A percentile compares a stretch with the other conserved stretches of the same genome.
phyloP scores from a whole-genome alignment of 1,284 basidiomycete species.

The Trichosporon sp. region DNA sequence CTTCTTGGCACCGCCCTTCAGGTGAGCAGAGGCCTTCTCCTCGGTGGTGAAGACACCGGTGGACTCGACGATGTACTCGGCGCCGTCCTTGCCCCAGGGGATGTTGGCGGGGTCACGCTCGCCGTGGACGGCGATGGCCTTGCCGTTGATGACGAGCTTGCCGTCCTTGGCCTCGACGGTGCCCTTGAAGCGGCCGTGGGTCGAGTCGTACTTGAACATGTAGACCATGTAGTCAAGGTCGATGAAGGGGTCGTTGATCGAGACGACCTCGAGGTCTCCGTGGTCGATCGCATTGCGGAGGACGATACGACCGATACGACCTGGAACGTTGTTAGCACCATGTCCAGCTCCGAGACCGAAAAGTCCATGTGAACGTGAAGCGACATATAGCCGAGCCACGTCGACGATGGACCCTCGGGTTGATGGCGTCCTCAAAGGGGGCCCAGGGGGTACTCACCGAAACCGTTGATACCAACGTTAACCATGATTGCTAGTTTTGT shows the following conservation, averaged over 20 bases:
- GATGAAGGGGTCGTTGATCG: constrained; percentile 95
- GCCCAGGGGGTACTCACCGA: constrained; percentile 65
- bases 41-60: constrained; percentile 99
- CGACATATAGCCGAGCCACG: constrained; percentile 16
- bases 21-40: constrained; percentile 83
- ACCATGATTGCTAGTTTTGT: constrained; percentile 59
- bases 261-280: constrained; percentile 76
- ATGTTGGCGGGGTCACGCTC: constrained; percentile 90
- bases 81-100: constrained; percentile 77
- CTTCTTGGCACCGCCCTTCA: constrained; percentile 99
- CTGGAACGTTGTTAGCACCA: constrained; percentile 56
- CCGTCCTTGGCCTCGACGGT: constrained; percentile 79
- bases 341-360: constrained; percentile 4
- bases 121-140: constrained; percentile 75
- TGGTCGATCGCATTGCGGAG: constrained; percentile 83
- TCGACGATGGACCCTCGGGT: background rate
- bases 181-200: constrained; percentile 95
- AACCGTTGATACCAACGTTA: constrained; percentile 95
- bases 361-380: constrained; percentile 16
- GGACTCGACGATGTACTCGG: constrained; percentile 94
- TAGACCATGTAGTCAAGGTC: constrained; percentile 97
- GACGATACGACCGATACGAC: constrained; percentile 98
- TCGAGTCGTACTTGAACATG: constrained; percentile 99
- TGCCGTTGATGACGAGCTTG: constrained; percentile 86
- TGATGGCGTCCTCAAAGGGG: background rate